Conservation (phyloP, 139 green algal species). For the Coelastrella sp. region DNA sequence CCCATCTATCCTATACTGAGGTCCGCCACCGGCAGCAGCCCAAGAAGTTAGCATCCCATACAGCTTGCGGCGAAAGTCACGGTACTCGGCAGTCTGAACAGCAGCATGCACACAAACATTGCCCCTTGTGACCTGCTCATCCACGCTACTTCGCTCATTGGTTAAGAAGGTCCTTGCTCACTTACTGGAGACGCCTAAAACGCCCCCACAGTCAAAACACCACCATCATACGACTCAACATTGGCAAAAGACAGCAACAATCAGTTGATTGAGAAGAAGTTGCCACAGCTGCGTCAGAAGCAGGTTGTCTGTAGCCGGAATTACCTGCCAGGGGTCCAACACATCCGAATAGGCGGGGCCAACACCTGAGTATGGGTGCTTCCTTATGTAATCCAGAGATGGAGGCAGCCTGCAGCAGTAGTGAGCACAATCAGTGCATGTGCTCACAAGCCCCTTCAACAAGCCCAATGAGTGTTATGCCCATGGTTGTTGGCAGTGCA, state of each 20-base stretch:
- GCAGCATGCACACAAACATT: neutral
- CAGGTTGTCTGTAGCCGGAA: neutral
- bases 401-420: conserved; percentile 8
- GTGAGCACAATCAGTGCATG: neutral
- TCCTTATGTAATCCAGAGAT: neutral
- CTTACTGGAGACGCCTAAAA: too few relatives aligned
- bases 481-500: too few relatives aligned
- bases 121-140: neutral
- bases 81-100: neutral
- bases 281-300: neutral
- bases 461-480: neutral
- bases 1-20: neutral
- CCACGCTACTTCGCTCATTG: neutral
- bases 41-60: neutral
- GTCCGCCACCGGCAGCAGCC: neutral
- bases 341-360: neutral
- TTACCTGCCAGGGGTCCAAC: conserved; percentile 31
- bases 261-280: neutral
- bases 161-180: too few relatives aligned
- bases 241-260: neutral
- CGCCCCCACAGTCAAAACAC: too few relatives aligned
- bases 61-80: neutral
- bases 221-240: too few relatives aligned
- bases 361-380: neutral
- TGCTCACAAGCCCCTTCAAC: neutral